Evolutionary conservation across 2,329 filamentous ascomycete genomes (phyloP).

Genomic region (Epichloe sp.): DNA sequence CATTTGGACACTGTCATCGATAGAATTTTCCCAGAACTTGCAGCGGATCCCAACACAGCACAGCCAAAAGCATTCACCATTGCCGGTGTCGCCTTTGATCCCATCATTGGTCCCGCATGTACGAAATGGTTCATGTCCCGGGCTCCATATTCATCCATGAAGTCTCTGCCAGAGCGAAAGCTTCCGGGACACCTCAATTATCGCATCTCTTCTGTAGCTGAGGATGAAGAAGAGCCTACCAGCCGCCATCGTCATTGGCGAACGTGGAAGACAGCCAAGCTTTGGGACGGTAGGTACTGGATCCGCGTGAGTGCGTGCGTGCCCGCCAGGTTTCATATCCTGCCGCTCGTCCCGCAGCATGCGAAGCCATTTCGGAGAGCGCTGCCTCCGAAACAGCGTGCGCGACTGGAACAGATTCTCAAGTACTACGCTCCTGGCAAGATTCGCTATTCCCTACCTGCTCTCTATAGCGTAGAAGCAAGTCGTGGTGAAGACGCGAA

Average conservation of each 20-base stretch:
- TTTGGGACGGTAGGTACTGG: slow-evolving; percentile 54
- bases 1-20: slow-evolving; percentile 33
- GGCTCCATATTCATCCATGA: slow-evolving; percentile 31
- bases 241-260: slow-evolving; percentile 12
- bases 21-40: slow-evolving; percentile 35
- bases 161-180: slow-evolving; percentile 17
- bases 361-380: slow-evolving; percentile 35
- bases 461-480: slow-evolving; percentile 33
- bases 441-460: slow-evolving; percentile 41
- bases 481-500: slow-evolving; percentile 2
- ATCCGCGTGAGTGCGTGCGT: slow-evolving; percentile 32
- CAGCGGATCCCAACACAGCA: slow-evolving; percentile 4
- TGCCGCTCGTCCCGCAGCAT: slow-evolving; percentile 31
- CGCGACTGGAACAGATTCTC: slow-evolving; percentile 28
- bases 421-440: slow-evolving; percentile 40
- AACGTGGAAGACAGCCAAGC: slow-evolving; percentile 19
- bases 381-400: slow-evolving; percentile 20
- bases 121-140: slow-evolving; percentile 32
- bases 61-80: slow-evolving; percentile 28
- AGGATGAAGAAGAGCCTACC: slow-evolving; percentile 2
- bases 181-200: slow-evolving; percentile 13
- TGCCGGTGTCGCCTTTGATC: slow-evolving; percentile 25
- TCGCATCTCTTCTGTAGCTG: not conserved
- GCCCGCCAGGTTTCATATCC: slow-evolving; percentile 28
- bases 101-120: slow-evolving; percentile 11